Percentiles rank a stretch among this genome's conserved stretches.
These are phyloP conservation scores for Rubus parviflorus DNA, from an alignment of 306 rosid species.

Conservation along the genomic window DNA sequence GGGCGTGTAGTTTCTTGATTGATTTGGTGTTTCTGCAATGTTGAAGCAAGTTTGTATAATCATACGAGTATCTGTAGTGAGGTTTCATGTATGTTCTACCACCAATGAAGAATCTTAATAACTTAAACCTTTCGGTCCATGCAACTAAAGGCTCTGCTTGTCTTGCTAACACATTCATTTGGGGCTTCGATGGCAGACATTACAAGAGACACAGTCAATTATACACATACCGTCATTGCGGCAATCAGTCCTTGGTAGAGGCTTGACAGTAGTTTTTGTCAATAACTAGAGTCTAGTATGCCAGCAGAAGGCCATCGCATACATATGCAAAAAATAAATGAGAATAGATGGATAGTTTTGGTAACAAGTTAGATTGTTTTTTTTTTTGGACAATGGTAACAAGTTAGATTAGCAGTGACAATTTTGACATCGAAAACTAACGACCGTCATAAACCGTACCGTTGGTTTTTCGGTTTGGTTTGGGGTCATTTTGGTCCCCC, in stretches of 20 bases:
- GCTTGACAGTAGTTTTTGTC: neutral
- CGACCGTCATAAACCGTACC: no score
- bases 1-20: slow-evolving; percentile 57
- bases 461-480: no score
- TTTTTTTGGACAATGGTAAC: no score
- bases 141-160: slow-evolving; percentile 25
- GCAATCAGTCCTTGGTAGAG: neutral
- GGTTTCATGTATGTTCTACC: slow-evolving; percentile 7
- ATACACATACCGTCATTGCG: neutral
- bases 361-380: no score
- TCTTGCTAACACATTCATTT: slow-evolving; percentile 37
- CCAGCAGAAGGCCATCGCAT: no score
- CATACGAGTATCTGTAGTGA: slow-evolving; percentile 38
- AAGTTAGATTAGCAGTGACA: no score
- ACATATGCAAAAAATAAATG: no score
- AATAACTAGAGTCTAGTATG: no score
- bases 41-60: slow-evolving; percentile 38
- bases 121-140: slow-evolving; percentile 10
- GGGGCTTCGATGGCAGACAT: slow-evolving; percentile 8
- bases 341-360: no score
- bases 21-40: slow-evolving; percentile 39
- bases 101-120: slow-evolving; percentile 14
- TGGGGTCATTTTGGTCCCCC: no score
- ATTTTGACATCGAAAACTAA: no score
- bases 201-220: neutral